Base-by-base conservation (phyloP, 2,329 filamentous ascomycete genomes). In the Triangularia setosa region DNA sequence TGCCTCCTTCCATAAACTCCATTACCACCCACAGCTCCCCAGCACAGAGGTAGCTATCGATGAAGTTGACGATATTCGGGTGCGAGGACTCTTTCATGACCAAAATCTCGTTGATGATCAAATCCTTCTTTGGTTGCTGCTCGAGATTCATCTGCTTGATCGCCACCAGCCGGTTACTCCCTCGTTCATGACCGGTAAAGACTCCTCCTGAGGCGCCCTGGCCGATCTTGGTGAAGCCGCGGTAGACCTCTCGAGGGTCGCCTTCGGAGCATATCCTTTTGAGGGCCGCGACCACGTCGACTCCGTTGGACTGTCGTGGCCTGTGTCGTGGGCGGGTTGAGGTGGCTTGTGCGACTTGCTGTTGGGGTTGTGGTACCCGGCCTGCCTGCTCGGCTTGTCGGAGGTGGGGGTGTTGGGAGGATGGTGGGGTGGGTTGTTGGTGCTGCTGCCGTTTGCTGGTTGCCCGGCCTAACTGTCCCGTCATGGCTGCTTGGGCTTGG, bases 141-240 rank as follows among this genome's bases (percentile, higher is more conserved):
- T 98, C 95, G 63, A 99, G 81, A 70, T 98, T 98, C 95, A 99
- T 99, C 81, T 99, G 95, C 81, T 99, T 99, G 79, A 99, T 98
- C 52, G 95, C 95, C 40, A 99, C 95, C 70, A 96, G 88, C 67
- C 90, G 88, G 78, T 96, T 96, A 44, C 87, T 90, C 63, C 87
- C 89, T 69, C 88, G 84, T 76, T 97, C 92, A 74, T 94, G 92
- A 3, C 94, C 95, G 0, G 92, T 97, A 74, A 88, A 99, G 1
- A 99, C 95, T 67, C 95, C 95, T 70, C 95, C 95, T 8, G 94
- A 98, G 40, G 95, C 95, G 76, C 95, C 95, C 78, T 99, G 95
- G 0, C 95, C 95, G 75, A 99, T 98, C 80, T 98, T 98, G 74
- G 88, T 93, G 71, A 98, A 87, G 64, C 90, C 89, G 63, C 89